Evolutionary conservation across 1,284 basidiomycete genomes (phyloP).

Genomic region (Boletellus sp.): DNA sequence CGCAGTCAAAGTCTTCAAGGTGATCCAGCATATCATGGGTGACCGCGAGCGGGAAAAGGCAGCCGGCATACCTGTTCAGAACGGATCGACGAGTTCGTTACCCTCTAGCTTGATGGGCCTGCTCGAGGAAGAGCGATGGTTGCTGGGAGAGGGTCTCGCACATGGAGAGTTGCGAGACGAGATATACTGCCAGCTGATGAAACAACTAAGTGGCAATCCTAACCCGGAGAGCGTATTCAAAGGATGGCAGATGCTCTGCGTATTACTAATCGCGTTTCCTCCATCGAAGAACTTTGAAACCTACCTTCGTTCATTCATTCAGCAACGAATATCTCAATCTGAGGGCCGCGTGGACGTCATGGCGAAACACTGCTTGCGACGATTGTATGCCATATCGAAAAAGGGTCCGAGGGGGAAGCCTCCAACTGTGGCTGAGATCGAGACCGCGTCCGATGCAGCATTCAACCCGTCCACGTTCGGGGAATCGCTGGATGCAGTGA

Average conservation of each 20-base stretch:
- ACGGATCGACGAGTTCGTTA: constrained; percentile 55
- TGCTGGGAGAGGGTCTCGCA: constrained; percentile 72
- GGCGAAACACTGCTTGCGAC: constrained; percentile 80
- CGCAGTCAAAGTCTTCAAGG: constrained; percentile 81
- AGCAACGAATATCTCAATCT: constrained; percentile 58
- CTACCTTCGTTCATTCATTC: constrained; percentile 75
- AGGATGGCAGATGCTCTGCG: constrained; percentile 90
- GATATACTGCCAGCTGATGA: constrained; percentile 88
- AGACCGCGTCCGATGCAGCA: constrained; percentile 86
- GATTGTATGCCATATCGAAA: constrained; percentile 66
- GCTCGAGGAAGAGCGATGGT: constrained; percentile 83
- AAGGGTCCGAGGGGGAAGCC: constrained; percentile 83
- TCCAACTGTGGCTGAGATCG: constrained; percentile 78
- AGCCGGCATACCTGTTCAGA: constrained; percentile 47
- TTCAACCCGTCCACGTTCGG: constrained; percentile 93
- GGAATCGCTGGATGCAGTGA: constrained; percentile 79
- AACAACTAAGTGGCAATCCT: constrained; percentile 83
- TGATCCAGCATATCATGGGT: constrained; percentile 89
- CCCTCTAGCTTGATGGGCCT: constrained; percentile 40
- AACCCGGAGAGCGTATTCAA: constrained; percentile 80
- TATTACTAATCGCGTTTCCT: constrained; percentile 82
- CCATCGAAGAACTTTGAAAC: constrained; percentile 88
- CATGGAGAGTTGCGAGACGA: constrained; percentile 86
- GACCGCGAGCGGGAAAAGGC: constrained; percentile 73
- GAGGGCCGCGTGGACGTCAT: constrained; percentile 82